These are phyloP conservation scores for Passiflora organensis DNA, from an alignment of 345 rosid genomes.

Conservation along the genomic window DNA sequence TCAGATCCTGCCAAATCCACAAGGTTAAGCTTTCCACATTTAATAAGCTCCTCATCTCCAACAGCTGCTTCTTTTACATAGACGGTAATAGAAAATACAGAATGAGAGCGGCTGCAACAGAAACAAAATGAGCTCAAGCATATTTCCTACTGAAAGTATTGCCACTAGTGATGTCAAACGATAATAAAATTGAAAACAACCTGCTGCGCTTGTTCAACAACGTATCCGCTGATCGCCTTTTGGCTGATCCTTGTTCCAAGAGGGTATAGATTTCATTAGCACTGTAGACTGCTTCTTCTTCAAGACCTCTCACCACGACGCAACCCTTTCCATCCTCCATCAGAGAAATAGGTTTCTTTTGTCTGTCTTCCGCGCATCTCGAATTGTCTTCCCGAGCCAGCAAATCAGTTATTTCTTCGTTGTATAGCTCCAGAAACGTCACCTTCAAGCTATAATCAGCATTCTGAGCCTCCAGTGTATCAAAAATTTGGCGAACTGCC, in stretches of 20 bases:
- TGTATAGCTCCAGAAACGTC: constrained; percentile 85
- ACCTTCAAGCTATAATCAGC: constrained; percentile 93
- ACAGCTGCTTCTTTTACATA: constrained; percentile 72
- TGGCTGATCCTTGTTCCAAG: constrained; percentile 74
- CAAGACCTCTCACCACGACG: constrained; percentile 83
- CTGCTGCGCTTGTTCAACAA: constrained; percentile 88
- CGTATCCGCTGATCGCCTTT: constrained; percentile 84
- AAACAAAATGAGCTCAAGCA: constrained; percentile 9
- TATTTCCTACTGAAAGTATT: not conserved
- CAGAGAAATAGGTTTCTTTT: constrained; percentile 75
- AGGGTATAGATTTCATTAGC: constrained; percentile 85
- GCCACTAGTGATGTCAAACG: not conserved
- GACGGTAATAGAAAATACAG: constrained; percentile 78
- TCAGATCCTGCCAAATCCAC: constrained; percentile 99
- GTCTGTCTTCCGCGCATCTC: constrained; percentile 62
- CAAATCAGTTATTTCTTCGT: constrained; percentile 85
- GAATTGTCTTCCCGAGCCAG: constrained; percentile 63
- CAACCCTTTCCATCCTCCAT: constrained; percentile 94
- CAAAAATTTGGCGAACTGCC: constrained; percentile 82
- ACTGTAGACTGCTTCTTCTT: constrained; percentile 86
- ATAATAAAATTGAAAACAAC: constrained; percentile 14
- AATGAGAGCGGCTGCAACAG: constrained; percentile 79
- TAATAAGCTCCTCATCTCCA: constrained; percentile 85
- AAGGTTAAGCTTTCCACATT: constrained; percentile 96
- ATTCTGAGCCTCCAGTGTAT: constrained; percentile 73